These are phyloP conservation scores for Porodaedalea pini DNA, from an alignment of 1,284 basidiomycete species.

Conservation along the genomic window DNA sequence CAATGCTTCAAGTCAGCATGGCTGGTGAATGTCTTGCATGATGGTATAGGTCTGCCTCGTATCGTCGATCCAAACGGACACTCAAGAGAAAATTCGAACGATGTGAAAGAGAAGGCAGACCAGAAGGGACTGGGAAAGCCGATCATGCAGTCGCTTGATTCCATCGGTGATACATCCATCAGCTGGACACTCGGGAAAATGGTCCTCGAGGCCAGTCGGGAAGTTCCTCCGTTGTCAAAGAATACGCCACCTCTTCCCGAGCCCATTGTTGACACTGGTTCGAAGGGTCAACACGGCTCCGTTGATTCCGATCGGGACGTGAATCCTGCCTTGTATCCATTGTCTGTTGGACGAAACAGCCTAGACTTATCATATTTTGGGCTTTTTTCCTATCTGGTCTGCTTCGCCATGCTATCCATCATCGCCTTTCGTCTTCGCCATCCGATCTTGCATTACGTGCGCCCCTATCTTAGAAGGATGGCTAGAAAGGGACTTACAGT, in stretches of 20 bases:
- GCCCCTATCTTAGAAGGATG: slow-evolving; percentile 42
- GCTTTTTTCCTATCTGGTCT: slow-evolving; percentile 49
- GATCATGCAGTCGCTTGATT: slow-evolving; percentile 88
- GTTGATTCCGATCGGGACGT: background rate
- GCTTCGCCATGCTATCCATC: slow-evolving; percentile 40
- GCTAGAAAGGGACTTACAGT: slow-evolving; percentile 36
- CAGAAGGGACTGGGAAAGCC: slow-evolving; percentile 79
- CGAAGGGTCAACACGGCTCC: background rate
- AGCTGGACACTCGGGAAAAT: slow-evolving; percentile 99
- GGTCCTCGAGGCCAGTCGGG: slow-evolving; percentile 93
- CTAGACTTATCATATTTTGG: slow-evolving; percentile 68
- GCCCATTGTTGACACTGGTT: slow-evolving; percentile 51
- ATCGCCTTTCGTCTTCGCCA: slow-evolving; percentile 55
- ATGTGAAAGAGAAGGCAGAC: slow-evolving; percentile 69
- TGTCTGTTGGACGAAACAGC: slow-evolving; percentile 53
- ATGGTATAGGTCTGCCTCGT: slow-evolving; percentile 93
- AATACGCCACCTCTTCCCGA: slow-evolving; percentile 57
- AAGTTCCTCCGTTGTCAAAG: slow-evolving; percentile 53
- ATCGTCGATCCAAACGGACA: slow-evolving; percentile 84
- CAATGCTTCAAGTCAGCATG: slow-evolving; percentile 99
- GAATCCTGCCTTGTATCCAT: slow-evolving; percentile 47
- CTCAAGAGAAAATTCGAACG: slow-evolving; percentile 55
- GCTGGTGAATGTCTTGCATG: slow-evolving; percentile 94
- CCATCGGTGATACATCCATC: slow-evolving; percentile 88
- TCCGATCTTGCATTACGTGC: slow-evolving; percentile 43